These are phyloP conservation scores for Atalantia buxifolia DNA, from an alignment of 345 rosid species.

Conservation along the genomic window DNA sequence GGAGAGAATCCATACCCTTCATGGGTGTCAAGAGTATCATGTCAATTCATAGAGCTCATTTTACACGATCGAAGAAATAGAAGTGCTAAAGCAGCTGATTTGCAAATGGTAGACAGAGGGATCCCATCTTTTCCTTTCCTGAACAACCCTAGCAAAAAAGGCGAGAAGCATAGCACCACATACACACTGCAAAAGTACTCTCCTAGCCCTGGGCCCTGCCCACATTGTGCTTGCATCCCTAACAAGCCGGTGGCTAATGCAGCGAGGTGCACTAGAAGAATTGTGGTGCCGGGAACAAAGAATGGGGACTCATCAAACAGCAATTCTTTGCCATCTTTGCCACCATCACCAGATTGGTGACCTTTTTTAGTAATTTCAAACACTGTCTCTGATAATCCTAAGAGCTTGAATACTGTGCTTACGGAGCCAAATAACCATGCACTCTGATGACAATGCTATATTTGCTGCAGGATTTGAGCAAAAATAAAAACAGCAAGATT, in stretches of 20 bases:
- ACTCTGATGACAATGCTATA: no score
- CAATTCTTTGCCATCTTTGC: constrained; percentile 20
- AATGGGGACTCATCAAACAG: constrained; percentile 33
- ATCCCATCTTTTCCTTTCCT: constrained; percentile 41
- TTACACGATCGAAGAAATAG: constrained; percentile 14
- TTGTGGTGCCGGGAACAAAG: constrained; percentile 33
- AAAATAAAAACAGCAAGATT: no score
- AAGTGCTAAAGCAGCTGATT: constrained; percentile 22
- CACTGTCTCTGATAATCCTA: constrained; percentile 45
- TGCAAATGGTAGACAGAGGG: constrained; percentile 30
- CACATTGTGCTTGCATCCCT: constrained; percentile 2
- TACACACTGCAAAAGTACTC: constrained; percentile 24
- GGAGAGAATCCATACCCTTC: neutral
- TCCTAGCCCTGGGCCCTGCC: constrained; percentile 17
- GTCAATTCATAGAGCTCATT: neutral
- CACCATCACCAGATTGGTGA: constrained; percentile 7
- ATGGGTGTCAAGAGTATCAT: no score
- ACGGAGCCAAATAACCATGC: constrained; percentile 44
- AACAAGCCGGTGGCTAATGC: constrained; percentile 22
- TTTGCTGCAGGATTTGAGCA: no score
- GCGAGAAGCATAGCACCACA: constrained; percentile 26
- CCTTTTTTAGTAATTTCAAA: constrained; percentile 59
- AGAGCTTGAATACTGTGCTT: constrained; percentile 34
- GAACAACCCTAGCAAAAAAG: constrained; percentile 35
- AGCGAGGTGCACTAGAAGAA: constrained; percentile 27